phyloP scores from a whole-genome alignment of 2,329 filamentous ascomycete species.

The Cladosporium sp. region DNA sequence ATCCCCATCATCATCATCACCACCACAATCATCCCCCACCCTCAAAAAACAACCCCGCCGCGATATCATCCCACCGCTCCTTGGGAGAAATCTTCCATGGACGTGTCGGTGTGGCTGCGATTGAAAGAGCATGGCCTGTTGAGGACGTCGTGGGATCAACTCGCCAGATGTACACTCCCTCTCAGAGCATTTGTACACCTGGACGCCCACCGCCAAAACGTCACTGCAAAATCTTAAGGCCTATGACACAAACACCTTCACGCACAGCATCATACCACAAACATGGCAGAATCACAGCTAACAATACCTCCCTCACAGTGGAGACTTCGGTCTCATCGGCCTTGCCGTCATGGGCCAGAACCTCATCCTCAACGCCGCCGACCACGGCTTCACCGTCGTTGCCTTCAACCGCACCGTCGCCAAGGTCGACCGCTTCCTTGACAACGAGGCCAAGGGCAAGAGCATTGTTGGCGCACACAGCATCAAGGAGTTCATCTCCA shows the following conservation, averaged over 20 bases:
- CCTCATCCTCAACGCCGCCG: conserved; percentile 53
- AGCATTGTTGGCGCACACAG: conserved; percentile 90
- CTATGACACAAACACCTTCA: conserved; percentile 2
- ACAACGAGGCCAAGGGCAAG: conserved; percentile 63
- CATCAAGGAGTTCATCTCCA: conserved; percentile 89
- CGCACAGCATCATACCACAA: background rate
- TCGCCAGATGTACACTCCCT: background rate
- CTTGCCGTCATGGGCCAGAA: conserved; percentile 52
- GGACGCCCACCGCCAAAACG: background rate
- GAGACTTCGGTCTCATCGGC: conserved; percentile 53
- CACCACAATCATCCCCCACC: conserved; percentile 9
- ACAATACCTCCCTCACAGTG: conserved; percentile 31
- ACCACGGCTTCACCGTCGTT: conserved; percentile 83
- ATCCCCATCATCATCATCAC: no score
- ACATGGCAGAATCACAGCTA: conserved; percentile 15
- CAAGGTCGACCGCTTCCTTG: conserved; percentile 76
- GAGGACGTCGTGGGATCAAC: background rate
- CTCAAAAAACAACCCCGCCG: background rate
- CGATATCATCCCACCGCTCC: background rate
- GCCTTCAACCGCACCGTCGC: conserved; percentile 98
- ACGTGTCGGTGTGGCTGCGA: background rate
- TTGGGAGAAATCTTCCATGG: background rate
- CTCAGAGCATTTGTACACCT: background rate
- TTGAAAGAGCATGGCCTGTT: background rate
- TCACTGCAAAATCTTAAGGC: conserved; percentile 6